These are phyloP conservation scores for Hymenoscyphus infarciens DNA, from an alignment of 2,329 filamentous ascomycete species.

Conservation along the genomic window DNA sequence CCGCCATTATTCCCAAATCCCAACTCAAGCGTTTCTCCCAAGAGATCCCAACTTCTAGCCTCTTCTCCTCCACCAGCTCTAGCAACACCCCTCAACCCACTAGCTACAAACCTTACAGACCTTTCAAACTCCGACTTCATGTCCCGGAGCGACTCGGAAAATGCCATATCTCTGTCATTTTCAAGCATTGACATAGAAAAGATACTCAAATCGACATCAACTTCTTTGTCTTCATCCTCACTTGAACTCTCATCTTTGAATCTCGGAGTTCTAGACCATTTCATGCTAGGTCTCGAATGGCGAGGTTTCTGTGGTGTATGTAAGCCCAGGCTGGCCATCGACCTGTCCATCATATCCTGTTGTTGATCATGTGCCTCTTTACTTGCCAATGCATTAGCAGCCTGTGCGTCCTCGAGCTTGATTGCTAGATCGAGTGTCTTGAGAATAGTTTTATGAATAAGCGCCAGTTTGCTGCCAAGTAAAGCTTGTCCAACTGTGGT, in stretches of 20 bases:
- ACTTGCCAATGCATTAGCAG: slow-evolving; percentile 31
- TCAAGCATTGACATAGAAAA: slow-evolving; percentile 34
- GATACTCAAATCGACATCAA: slow-evolving; percentile 38
- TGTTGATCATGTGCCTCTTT: slow-evolving; percentile 25
- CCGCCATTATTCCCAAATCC: slow-evolving; percentile 29
- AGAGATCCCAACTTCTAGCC: slow-evolving; percentile 66
- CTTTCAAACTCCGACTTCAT: slow-evolving; percentile 62
- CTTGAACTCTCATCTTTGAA: slow-evolving; percentile 35
- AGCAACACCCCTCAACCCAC: slow-evolving; percentile 70
- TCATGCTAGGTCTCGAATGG: not conserved
- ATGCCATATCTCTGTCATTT: slow-evolving; percentile 37
- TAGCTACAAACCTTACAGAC: slow-evolving; percentile 65
- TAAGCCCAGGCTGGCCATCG: slow-evolving; percentile 33
- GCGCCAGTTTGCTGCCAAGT: slow-evolving; percentile 62
- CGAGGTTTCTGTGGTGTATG: slow-evolving; percentile 31
- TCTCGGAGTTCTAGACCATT: slow-evolving; percentile 17
- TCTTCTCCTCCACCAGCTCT: slow-evolving; percentile 62
- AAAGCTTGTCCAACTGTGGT: slow-evolving; percentile 66
- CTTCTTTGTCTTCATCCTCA: slow-evolving; percentile 42
- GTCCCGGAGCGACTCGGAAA: slow-evolving; percentile 49
- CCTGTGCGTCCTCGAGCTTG: slow-evolving; percentile 60
- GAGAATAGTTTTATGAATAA: slow-evolving; percentile 70
- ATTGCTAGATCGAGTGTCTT: slow-evolving; percentile 73
- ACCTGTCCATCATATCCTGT: slow-evolving; percentile 32
- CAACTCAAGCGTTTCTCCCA: slow-evolving; percentile 75